Evolutionary conservation across 2,329 filamentous ascomycete species (phyloP).

Genomic region (Colletotrichum orbiculare): DNA sequence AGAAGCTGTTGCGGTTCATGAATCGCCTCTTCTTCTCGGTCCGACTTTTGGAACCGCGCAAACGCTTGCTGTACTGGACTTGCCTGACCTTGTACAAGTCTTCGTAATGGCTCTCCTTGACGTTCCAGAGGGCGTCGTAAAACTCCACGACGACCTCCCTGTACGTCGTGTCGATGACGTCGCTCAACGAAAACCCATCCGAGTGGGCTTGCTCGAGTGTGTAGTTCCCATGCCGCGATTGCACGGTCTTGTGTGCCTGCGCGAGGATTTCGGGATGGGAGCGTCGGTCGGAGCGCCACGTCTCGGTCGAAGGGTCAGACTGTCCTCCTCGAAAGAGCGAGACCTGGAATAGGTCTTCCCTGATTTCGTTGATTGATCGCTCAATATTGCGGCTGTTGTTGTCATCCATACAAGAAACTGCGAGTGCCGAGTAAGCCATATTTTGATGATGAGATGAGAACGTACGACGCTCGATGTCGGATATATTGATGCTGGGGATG

Average conservation of each 20-base stretch:
- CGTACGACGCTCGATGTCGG: not conserved
- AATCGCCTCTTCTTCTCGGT: not conserved
- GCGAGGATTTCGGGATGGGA: not conserved
- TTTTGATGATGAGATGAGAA: not conserved
- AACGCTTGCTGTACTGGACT: not conserved
- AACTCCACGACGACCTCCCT: slow-evolving; percentile 2
- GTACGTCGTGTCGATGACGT: not conserved
- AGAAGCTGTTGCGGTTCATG: not conserved
- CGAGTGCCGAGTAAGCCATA: slow-evolving; percentile 10
- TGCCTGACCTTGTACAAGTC: slow-evolving; percentile 4
- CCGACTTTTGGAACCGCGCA: not conserved
- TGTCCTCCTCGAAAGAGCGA: not conserved
- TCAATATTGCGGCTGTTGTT: not conserved
- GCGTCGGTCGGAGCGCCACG: not conserved
- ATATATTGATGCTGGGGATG: not conserved
- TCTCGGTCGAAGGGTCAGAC: not conserved
- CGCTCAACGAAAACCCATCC: not conserved
- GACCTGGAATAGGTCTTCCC: slow-evolving; percentile 1
- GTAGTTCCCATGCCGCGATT: not conserved
- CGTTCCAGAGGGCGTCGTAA: slow-evolving; percentile 1
- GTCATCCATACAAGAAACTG: slow-evolving; percentile 2
- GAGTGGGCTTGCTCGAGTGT: not conserved
- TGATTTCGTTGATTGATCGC: not conserved
- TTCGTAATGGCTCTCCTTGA: not conserved
- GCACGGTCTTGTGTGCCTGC: not conserved